Percentiles rank a stretch among this genome's conserved stretches.
phyloP scores from a whole-genome alignment of 129 eudicot species.

The Deinandra increscens region DNA sequence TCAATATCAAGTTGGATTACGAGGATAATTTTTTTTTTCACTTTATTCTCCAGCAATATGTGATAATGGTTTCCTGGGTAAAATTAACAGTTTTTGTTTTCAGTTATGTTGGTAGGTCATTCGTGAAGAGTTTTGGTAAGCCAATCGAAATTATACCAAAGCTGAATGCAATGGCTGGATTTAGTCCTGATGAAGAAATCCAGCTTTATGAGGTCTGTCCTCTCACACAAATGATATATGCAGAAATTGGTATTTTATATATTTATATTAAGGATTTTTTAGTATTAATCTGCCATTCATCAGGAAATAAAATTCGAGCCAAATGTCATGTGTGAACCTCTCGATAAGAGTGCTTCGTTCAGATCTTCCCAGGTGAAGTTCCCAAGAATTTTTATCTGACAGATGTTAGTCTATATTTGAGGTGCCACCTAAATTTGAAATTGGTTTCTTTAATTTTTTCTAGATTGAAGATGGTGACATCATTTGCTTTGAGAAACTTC shows the following conservation, averaged over 20 bases:
- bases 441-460: not conserved
- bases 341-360: slow-evolving; percentile 62
- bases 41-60: not conserved
- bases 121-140: slow-evolving; percentile 59
- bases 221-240: not conserved
- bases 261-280: not conserved
- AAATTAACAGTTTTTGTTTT: not conserved
- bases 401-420: not conserved
- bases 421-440: not conserved
- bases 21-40: not conserved
- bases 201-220: slow-evolving; percentile 74
- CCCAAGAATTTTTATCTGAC: not conserved
- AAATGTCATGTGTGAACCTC: slow-evolving; percentile 85
- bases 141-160: slow-evolving; percentile 54
- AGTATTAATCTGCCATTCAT: not conserved
- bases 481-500: slow-evolving; percentile 79
- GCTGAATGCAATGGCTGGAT: slow-evolving; percentile 77
- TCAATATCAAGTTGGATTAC: not conserved
- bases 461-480: slow-evolving; percentile 98
- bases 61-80: not conserved
- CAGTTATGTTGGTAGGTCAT: slow-evolving; percentile 75
- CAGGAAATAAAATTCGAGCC: slow-evolving; percentile 98
- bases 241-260: not conserved
- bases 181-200: slow-evolving; percentile 66
- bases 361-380: slow-evolving; percentile 70